Evolutionary conservation across 2,329 filamentous ascomycete genomes (phyloP).

Genomic region (Exophiala xenobiotica): DNA sequence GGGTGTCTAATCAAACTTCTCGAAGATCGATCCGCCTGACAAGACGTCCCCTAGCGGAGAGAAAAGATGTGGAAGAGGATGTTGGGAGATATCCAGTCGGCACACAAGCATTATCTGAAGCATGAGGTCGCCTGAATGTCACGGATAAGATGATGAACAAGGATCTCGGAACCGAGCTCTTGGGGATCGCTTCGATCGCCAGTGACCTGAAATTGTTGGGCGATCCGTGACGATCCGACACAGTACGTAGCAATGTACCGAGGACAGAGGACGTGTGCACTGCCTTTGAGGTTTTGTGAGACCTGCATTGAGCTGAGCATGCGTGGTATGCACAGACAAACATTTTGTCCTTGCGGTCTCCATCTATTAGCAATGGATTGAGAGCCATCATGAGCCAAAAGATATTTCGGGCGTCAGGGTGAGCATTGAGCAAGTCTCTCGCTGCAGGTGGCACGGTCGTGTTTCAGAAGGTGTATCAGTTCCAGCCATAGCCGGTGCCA

Average conservation of each 20-base stretch:
- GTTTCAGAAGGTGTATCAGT: constrained; percentile 24
- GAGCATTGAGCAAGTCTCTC: background rate
- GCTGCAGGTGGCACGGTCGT: constrained; percentile 8
- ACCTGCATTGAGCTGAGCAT: background rate
- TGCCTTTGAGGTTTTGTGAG: background rate
- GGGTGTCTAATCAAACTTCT: no score
- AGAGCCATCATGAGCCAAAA: background rate
- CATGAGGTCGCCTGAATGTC: background rate
- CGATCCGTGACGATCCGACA: background rate
- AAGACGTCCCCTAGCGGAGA: no score
- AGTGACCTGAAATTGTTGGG: background rate
- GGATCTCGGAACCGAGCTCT: background rate
- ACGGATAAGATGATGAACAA: background rate
- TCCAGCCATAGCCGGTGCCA: constrained; percentile 4
- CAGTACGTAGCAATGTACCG: background rate
- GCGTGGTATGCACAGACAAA: background rate
- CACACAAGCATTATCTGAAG: no score
- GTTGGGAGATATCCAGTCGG: no score
- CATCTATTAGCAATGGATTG: background rate
- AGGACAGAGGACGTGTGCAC: background rate
- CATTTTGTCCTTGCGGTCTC: background rate
- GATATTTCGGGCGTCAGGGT: background rate
- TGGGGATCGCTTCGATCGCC: constrained; percentile 1
- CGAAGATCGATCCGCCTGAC: no score
- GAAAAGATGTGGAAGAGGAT: no score